Evolutionary conservation across 2,329 filamentous ascomycete species (phyloP), one percentile per base, ranked within the genome.

Genomic region (Aspergillus sp.): DNA sequence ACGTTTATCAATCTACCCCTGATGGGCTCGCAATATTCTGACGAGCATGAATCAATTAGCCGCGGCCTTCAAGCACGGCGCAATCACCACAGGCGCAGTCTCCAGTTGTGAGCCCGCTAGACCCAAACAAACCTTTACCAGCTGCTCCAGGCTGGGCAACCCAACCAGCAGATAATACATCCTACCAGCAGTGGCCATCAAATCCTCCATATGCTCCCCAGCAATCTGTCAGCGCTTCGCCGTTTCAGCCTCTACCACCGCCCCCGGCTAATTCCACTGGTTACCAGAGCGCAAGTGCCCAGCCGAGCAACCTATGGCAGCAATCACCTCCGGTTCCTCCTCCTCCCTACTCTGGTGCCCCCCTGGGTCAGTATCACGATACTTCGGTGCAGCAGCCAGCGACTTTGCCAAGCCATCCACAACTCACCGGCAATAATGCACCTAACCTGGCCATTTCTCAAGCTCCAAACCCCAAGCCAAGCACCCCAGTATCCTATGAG

Each of bases 191-290:
- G 52, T 69, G 65, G 66, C 62, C 65, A 13, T 62, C 65, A 19
- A 67, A 64, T 52, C 58, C 65, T 38, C 60, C 70, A 28, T 68
- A 74, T 63, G 62, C 65, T 17, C 50, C 57, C 32, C 69, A 69
- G 30, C 66, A 66, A n/a, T 55, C 63, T 54, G 59, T 60, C 39
- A 57, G 55, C n/a, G 52, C 69, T 55, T 60, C 72, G 28, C 72
- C 78, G 15, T 52, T 57, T 1, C 62, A 62, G 10, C 62, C 59
- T 6, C 62, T 63, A 6, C 76, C 77, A 13, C 74, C 72, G n/a
- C 78, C 76, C 1, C 77, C 32, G 12, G 12, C 78, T n/a, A 77
- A 78, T 43, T 79, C 78, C 23, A 70, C 71, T 6, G 71, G 66
- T 36, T 78, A 80, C 63, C 73, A 78, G 51, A 64, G 67, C 55